Conservation (phyloP, 805 yeast species). For the Wickerhamomyces bisporus region DNA sequence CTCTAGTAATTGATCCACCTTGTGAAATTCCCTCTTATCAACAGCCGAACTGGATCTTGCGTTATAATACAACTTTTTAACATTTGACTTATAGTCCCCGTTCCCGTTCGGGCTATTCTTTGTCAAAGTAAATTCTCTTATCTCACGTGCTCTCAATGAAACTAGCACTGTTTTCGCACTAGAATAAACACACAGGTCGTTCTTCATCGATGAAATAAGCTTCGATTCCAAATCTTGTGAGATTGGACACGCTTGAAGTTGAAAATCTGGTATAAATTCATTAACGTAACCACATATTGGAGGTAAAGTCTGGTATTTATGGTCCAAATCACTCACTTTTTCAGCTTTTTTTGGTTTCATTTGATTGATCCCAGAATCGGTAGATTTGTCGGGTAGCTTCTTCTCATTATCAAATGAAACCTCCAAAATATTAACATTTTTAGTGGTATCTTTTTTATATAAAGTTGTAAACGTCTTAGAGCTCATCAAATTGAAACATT, state of each 20-base stretch:
- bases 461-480: conserved; percentile 1
- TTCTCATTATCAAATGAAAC: conserved; percentile 20
- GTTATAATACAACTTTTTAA: conserved; percentile 9
- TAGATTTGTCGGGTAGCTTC: too few species aligned
- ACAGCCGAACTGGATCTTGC: conserved; percentile 5
- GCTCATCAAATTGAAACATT: conserved; percentile 15
- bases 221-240: conserved; percentile 45
- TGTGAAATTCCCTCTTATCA: too few species aligned
- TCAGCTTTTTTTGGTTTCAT: background rate
- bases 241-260: conserved; percentile 49
- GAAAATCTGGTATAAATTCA: conserved; percentile 27
- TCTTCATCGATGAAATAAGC: conserved; percentile 46
- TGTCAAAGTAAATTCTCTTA: conserved; percentile 27
- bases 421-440: conserved; percentile 25
- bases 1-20: too few species aligned
- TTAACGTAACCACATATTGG: conserved; percentile 23
- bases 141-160: conserved; percentile 32
- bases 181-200: conserved; percentile 33
- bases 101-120: conserved; percentile 12
- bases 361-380: too few species aligned
- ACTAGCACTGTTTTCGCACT: conserved; percentile 27
- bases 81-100: conserved; percentile 6
- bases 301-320: conserved; percentile 19
- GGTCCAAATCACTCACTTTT: background rate
- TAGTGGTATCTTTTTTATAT: conserved; percentile 15